Evolutionary conservation across 2,329 filamentous ascomycete genomes (phyloP), one percentile per base, ranked within the genome.

Genomic region (Rachicladosporium sp.): DNA sequence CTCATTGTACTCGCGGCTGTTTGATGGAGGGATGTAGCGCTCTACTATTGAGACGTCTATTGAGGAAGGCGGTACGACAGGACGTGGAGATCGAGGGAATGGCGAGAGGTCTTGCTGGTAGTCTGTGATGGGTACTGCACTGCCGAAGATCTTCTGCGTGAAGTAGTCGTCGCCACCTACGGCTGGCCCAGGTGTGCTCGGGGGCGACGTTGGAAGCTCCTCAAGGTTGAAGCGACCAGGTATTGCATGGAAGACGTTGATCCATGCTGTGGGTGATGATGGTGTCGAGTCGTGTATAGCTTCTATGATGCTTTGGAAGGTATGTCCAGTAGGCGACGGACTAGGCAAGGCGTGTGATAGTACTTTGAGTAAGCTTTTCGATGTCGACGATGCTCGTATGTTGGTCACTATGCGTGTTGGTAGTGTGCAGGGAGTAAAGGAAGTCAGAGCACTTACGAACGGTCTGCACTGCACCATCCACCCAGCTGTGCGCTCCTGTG

Each of bases 11-110:
- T 80, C 76, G 47, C 73, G 67, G 1, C 61, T 52, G 13, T 69
- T 75, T 1, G 73, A 68, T 2, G 76, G 76, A 11, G 76, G 76
- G n/a, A 80, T 74, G 54, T 77, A 80, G 30, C 76, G 70, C 57
- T 80, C 76, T 3, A 80, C 65, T 9, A 79, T 64, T 2, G 74
- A 73, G 31, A 79, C 61, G 40, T 78, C 68, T 44, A 79, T 72
- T 36, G 70, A 74, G 11, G 67, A 68, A 1, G 75, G 76, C 4
- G 74, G 70, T 1, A 78, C 75, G 33, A 78, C 67, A 2, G 74
- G 73, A 40, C 68, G 63, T 8, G 73, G 73, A 9, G 67, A 70
- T 33, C 69, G 64, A 6, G 69, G 64, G 3, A 69, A 55, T 11
- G 68, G 63, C 34, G 63, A 64, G 4, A 66, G 64, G 44, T 72